Conservation (phyloP, 108 stramenopile genomes). For the Stephanodiscus triporus region DNA sequence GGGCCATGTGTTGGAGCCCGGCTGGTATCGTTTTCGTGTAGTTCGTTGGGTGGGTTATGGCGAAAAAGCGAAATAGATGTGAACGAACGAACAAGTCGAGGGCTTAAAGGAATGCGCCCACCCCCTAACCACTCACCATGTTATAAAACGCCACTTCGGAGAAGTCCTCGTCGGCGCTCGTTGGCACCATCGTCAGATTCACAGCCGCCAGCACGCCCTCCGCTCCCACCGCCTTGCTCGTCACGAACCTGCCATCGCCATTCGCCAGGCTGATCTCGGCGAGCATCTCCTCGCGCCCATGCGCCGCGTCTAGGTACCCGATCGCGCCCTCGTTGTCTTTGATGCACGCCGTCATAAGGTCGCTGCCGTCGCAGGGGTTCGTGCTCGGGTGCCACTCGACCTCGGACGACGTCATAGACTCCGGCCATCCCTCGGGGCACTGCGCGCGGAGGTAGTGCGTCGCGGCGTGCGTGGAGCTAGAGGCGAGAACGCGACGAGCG, state of each 20-base stretch:
- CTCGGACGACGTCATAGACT: constrained; percentile 38
- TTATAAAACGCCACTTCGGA: constrained; percentile 48
- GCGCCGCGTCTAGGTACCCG: constrained; percentile 86
- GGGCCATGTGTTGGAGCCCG: constrained; percentile 75
- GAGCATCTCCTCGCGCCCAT: constrained; percentile 72
- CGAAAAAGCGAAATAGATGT: neutral
- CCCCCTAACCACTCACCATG: constrained; percentile 43
- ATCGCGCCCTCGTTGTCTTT: constrained; percentile 63
- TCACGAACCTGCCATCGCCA: constrained; percentile 60
- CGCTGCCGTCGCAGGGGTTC: constrained; percentile 69
- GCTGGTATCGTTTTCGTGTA: constrained; percentile 20
- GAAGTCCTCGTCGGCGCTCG: constrained; percentile 62
- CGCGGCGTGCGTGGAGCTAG: constrained; percentile 69
- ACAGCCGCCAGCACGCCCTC: constrained; percentile 65
- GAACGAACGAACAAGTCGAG: neutral
- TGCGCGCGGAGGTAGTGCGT: constrained; percentile 51
- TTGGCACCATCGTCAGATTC: constrained; percentile 50
- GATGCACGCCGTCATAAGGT: constrained; percentile 72
- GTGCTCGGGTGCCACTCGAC: constrained; percentile 68
- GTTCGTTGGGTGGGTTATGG: neutral
- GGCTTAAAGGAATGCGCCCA: too few species aligned
- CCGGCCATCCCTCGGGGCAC: constrained; percentile 66
- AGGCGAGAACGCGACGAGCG: constrained; percentile 72
- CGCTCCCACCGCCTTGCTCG: constrained; percentile 53
- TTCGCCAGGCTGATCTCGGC: constrained; percentile 75